phyloP scores from a whole-genome alignment of 1,284 basidiomycete species.

The Dichomitus squalens region DNA sequence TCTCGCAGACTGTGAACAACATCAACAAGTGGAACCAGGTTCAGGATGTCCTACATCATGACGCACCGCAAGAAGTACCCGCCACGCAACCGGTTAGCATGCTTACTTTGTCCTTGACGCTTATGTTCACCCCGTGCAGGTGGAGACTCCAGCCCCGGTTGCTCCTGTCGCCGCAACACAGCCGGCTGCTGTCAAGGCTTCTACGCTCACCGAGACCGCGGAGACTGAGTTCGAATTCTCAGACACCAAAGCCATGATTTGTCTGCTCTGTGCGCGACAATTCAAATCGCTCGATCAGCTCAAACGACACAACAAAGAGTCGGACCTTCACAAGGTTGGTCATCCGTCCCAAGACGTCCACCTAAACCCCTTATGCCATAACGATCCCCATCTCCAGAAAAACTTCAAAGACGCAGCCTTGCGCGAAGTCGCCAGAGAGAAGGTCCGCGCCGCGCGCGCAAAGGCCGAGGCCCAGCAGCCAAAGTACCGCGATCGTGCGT shows the following conservation, averaged over 20 bases:
- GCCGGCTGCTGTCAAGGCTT: constrained; percentile 25
- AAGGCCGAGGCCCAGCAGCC: constrained; percentile 40
- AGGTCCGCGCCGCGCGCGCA: constrained; percentile 55
- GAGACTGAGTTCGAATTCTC: constrained; percentile 77
- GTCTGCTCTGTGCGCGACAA: constrained; percentile 87
- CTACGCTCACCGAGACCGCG: constrained; percentile 39
- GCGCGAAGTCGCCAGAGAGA: constrained; percentile 74
- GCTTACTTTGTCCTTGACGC: background rate
- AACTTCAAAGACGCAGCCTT: constrained; percentile 75
- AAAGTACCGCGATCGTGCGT: constrained; percentile 91
- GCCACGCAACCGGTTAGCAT: constrained; percentile 11
- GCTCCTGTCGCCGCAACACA: constrained; percentile 19
- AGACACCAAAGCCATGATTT: constrained; percentile 72
- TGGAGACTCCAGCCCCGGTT: constrained; percentile 14
- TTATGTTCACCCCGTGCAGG: constrained; percentile 14
- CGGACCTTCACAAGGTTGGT: constrained; percentile 86
- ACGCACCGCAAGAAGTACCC: constrained; percentile 21
- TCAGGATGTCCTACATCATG: constrained; percentile 72
- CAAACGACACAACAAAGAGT: constrained; percentile 86
- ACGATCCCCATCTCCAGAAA: constrained; percentile 52
- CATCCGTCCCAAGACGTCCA: background rate
- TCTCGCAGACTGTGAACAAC: constrained; percentile 74
- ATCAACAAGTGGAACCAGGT: constrained; percentile 96
- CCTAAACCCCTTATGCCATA: constrained; percentile 8
- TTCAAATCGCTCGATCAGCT: constrained; percentile 88